A percentile compares a stretch with the other conserved stretches of the same genome.
Evolutionary conservation across 129 eudicot genomes (phyloP).

Genomic region (Flaveria ramosissima): DNA sequence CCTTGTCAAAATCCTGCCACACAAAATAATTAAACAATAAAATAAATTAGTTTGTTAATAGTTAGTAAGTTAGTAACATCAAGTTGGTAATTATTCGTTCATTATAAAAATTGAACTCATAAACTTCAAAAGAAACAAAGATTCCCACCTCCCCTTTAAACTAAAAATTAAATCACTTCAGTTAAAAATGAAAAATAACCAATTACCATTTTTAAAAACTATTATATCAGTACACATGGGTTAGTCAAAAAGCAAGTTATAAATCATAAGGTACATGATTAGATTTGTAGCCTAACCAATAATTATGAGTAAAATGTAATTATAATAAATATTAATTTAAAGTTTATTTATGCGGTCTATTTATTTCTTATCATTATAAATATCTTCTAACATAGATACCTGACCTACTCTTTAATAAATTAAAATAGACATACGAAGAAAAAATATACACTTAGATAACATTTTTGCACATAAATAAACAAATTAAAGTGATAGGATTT

Average conservation of each 20-base stretch:
- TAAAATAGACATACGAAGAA: not conserved
- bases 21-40: not conserved
- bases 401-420: too few species aligned
- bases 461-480: not conserved
- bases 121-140: too few species aligned
- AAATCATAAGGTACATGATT: slow-evolving; percentile 30
- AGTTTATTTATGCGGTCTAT: not conserved
- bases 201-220: not conserved
- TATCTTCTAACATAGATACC: not conserved
- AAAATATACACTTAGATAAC: not conserved
- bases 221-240: slow-evolving; percentile 2
- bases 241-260: slow-evolving; percentile 29
- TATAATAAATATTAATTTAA: not conserved
- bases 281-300: slow-evolving; percentile 36
- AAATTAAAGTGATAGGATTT: not conserved
- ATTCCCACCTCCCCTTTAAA: too few species aligned
- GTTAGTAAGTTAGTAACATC: too few species aligned
- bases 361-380: not conserved
- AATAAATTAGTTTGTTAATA: not conserved
- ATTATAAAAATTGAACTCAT: too few species aligned
- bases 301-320: not conserved
- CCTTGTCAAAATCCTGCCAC: slow-evolving; percentile 82
- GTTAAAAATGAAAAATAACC: not conserved
- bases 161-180: too few species aligned
- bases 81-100: too few species aligned